Percentiles rank a stretch among this genome's conserved stretches.
Evolutionary conservation across 345 rosid species (phyloP).

Genomic region (Rhizophora apiculata): DNA sequence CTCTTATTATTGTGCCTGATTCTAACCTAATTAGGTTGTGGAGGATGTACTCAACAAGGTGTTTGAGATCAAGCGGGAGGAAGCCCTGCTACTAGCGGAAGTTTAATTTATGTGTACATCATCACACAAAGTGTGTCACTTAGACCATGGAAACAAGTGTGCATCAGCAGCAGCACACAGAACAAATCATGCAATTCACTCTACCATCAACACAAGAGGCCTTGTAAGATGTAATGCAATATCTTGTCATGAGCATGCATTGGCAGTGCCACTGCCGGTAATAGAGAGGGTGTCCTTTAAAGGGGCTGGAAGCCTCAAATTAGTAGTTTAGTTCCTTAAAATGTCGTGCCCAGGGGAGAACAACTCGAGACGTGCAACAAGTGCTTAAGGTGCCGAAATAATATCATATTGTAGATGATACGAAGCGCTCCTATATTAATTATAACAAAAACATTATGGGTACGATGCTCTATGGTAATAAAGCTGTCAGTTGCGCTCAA

Average conservation of each 20-base stretch:
- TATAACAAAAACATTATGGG: too few species aligned
- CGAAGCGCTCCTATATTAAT: too few species aligned
- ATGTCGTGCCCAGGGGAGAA: not conserved
- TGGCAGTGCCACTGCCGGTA: not conserved
- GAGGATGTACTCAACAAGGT: constrained; percentile 71
- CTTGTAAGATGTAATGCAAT: not conserved
- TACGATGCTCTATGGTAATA: too few species aligned
- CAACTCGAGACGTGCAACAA: not conserved
- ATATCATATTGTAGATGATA: too few species aligned
- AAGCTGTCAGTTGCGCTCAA: too few species aligned
- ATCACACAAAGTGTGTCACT: not conserved
- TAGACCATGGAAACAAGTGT: not conserved
- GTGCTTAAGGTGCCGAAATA: too few species aligned
- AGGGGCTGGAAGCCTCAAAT: too few species aligned
- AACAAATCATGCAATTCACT: not conserved
- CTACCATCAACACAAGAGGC: not conserved
- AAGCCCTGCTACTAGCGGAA: constrained; percentile 58
- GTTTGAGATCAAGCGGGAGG: constrained; percentile 70
- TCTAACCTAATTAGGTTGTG: constrained; percentile 46
- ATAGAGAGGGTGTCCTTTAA: not conserved
- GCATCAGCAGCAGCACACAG: too few species aligned
- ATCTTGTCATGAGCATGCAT: not conserved
- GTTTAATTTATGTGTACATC: not conserved
- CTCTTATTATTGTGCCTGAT: constrained; percentile 1
- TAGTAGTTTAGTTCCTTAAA: not conserved